Evolutionary conservation across 2,329 filamentous ascomycete species (phyloP), one percentile per base, ranked within the genome.

Genomic region (Endoconidiophora polonica): DNA sequence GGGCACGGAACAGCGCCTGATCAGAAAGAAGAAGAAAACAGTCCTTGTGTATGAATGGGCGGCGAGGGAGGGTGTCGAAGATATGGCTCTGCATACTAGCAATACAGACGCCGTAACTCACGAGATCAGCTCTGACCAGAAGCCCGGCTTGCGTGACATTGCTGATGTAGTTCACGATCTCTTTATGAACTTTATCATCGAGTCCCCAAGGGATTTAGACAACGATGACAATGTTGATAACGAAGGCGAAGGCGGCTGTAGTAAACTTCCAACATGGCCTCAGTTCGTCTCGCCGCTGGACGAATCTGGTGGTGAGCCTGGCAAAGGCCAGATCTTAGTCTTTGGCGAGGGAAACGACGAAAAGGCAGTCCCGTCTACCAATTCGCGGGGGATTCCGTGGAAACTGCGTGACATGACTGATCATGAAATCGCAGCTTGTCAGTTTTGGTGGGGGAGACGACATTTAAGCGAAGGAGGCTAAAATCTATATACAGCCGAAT

Each of bases 271-370:
- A 12, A 33, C 3, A 12, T 74, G 70, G 71, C 64, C 68, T n/a
- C 57, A 55, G 4, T 74, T 69, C 52, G 57, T 59, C 29, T 67
- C 65, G 38, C 67, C 68, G 0, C 66, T 71, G 44, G 52, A 33
- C 37, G 55, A 18, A 38, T 44, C 14, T 44, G 43, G 50, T 42
- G 49, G 38, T 41, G 56, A 41, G 6, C 52, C 24, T 2, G 58
- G 56, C n/a, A 58, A 59, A 10, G 68, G 65, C 0, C 57, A 55
- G 53, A 56, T 74, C 38, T 62, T 76, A 57, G 66, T 80, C 2
- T 81, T 81, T 60, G 77, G 76, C 2, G 57, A 66, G 38, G 76
- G 73, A 2, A 81, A 81, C 56, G 68, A 77, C 55, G 76, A 81
- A 62, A 60, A 63, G 4, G 62, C 66, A 33, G 12, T 33, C 12